Conservation (phyloP, 2,329 filamentous ascomycete genomes). For the Talaromyces atroroseus region DNA sequence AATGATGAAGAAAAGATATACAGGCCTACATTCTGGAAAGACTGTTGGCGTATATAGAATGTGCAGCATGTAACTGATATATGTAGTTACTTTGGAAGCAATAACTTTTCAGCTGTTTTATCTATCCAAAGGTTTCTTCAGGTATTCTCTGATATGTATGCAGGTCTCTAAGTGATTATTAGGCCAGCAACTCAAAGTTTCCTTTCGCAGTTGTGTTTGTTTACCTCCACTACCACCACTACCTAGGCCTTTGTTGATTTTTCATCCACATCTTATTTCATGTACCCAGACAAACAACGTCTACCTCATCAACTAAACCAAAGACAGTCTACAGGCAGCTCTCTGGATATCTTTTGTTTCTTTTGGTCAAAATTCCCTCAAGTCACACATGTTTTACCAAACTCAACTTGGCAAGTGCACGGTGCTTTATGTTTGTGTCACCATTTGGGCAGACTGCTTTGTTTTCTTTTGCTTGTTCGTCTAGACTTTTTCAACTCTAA, state of each 20-base stretch:
- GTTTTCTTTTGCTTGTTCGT: neutral
- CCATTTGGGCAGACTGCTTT: neutral
- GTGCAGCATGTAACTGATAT: slow-evolving; percentile 9
- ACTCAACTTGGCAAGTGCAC: neutral
- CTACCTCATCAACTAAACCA: no score
- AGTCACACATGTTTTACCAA: neutral
- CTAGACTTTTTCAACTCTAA: neutral
- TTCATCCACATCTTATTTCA: no score
- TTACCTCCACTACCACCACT: neutral
- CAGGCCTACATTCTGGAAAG: neutral
- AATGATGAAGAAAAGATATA: slow-evolving; percentile 1
- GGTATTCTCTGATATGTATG: neutral
- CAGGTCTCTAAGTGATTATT: no score
- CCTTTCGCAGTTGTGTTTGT: neutral
- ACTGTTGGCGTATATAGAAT: slow-evolving; percentile 8
- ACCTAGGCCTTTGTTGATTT: no score
- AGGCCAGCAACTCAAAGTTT: no score
- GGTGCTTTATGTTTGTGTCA: neutral
- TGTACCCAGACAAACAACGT: no score
- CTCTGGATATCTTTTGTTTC: neutral
- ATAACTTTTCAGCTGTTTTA: neutral
- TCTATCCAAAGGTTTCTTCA: neutral
- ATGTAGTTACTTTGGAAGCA: slow-evolving; percentile 5
- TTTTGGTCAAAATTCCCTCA: neutral
- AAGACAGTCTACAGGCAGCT: no score